phyloP scores from a whole-genome alignment of 345 rosid species.

The Orychophragmus violaceus region DNA sequence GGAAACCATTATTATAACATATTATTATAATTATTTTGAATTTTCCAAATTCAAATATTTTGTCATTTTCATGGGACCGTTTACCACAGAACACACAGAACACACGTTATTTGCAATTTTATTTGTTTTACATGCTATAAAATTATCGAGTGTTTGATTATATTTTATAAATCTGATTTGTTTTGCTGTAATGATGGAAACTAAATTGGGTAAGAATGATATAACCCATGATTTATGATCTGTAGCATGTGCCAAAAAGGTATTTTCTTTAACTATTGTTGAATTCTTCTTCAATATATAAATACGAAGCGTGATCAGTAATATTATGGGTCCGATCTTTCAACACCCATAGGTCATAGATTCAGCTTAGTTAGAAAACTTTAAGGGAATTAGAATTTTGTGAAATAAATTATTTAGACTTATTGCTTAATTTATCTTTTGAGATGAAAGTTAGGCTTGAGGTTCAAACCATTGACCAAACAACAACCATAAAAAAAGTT shows the following conservation, averaged over 20 bases:
- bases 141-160: neutral
- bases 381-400: neutral
- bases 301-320: conserved; percentile 2
- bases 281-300: neutral
- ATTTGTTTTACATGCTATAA: neutral
- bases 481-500: neutral
- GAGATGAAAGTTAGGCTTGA: conserved; percentile 13
- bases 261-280: neutral
- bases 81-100: neutral
- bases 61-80: neutral
- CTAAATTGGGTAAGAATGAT: neutral
- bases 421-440: neutral
- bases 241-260: conserved; percentile 21
- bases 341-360: neutral
- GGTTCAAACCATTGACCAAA: conserved; percentile 7
- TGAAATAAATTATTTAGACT: neutral
- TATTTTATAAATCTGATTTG: neutral
- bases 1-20: neutral
- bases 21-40: no score
- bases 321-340: neutral
- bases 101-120: neutral
- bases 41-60: neutral
- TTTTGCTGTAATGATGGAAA: conserved; percentile 12
- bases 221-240: conserved; percentile 20
- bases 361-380: neutral